Evolutionary conservation across 106 monocot genomes (phyloP), one percentile per base, ranked within the genome.

Genomic region (Chionographis japonica): DNA sequence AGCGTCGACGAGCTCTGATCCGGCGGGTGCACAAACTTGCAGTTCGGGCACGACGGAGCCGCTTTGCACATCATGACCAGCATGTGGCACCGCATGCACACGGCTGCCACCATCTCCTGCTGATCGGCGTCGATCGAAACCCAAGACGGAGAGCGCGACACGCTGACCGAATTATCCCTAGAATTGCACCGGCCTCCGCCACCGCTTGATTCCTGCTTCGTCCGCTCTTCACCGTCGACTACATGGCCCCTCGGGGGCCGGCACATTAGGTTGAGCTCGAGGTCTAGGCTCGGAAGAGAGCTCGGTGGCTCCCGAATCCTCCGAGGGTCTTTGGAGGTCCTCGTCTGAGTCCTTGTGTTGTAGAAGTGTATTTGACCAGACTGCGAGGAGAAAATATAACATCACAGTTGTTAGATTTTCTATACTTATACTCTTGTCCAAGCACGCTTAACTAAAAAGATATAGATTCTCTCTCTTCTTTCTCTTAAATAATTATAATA

Each of bases 71-170:
- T 84, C 86, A 90, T 86, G 4, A 90, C 86, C 68, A 90, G 70
- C 90, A 90, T 90, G 75, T 90, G 83, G 75, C 90, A 90, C 14
- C 80, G 76, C 75, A 73, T 65, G 80, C 90, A 90, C 58, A 86
- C 90, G 10, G 81, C 69, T 8, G 90, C 83, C 18, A 90, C 78
- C 90, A 90, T 90, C 86, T 86, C 86, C 38, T 49, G 17, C 4
- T 35, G 54, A 37, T 58, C 73, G 36, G 61, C 56, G 50, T 61
- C 73, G 17, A n/a, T 4, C 12, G 60, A 39, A 0, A n/a, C 36
- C 72, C 52, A 57, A 43, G 58, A 37, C 19, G 18, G 37, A 4
- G 60, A 40, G 1, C 12, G 62, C 8, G 9, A 16, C 43, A 55
- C 2, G 20, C 12, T 13, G 4, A 2, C 3, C 5, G 66, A 27